phyloP scores from a whole-genome alignment of 2,329 filamentous ascomycete species.

The Cephalotrichum gorgonifer region DNA sequence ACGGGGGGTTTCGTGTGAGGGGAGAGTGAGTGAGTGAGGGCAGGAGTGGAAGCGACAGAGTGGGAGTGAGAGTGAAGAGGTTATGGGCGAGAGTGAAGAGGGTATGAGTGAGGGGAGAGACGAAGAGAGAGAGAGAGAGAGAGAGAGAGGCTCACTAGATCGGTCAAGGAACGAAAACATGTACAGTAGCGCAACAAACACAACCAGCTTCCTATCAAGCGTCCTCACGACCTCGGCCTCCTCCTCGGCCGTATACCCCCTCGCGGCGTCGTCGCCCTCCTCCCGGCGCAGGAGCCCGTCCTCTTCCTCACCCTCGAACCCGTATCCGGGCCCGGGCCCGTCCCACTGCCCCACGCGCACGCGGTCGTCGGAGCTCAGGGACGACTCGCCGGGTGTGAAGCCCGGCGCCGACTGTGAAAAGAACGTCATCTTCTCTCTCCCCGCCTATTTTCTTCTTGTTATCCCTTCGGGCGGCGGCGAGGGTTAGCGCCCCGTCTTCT shows the following conservation, averaged over 20 bases:
- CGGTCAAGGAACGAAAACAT: slow-evolving; percentile 79
- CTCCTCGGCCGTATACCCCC: slow-evolving; percentile 50
- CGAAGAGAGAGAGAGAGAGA: neutral
- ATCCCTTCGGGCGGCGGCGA: too few relatives aligned
- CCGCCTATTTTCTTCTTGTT: too few relatives aligned
- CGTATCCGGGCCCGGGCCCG: too few relatives aligned
- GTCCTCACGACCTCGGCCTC: slow-evolving; percentile 61
- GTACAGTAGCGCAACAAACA: slow-evolving; percentile 75
- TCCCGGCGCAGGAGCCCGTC: neutral
- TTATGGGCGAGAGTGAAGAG: neutral
- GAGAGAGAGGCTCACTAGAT: slow-evolving; percentile 54
- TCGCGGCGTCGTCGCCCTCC: too few relatives aligned
- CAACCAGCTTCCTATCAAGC: slow-evolving; percentile 66
- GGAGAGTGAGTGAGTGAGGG: neutral
- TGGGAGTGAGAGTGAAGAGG: neutral
- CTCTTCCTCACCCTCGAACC: neutral
- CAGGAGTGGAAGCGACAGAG: too few relatives aligned
- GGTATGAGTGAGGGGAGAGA: neutral
- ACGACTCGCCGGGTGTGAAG: too few relatives aligned
- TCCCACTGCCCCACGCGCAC: too few relatives aligned
- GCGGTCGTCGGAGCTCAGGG: too few relatives aligned
- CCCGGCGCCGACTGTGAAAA: too few relatives aligned
- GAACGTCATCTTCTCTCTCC: too few relatives aligned
- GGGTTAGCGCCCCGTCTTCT: too few relatives aligned
- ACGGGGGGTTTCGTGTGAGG: neutral